Percentiles rank a stretch among this genome's conserved stretches.
These are phyloP conservation scores for Pseudogymnoascus pannorum DNA, from an alignment of 2,329 filamentous ascomycete species.

Conservation along the genomic window DNA sequence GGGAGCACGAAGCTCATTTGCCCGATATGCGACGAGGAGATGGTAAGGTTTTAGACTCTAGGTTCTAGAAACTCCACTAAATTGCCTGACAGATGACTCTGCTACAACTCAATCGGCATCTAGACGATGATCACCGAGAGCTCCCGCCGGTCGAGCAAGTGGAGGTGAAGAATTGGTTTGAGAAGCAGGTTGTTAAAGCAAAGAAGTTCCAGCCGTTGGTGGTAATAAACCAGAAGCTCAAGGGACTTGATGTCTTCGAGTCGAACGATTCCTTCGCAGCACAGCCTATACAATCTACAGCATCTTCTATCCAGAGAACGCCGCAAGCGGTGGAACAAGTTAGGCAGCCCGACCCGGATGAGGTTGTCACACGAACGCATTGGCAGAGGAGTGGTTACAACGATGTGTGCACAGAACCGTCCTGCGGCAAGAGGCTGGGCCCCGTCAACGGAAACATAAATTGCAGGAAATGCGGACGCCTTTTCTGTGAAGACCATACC, in stretches of 20 bases:
- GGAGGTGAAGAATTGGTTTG: slow-evolving; percentile 74
- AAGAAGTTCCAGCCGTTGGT: slow-evolving; percentile 69
- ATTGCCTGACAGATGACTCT: slow-evolving; percentile 64
- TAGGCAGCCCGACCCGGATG: slow-evolving; percentile 63
- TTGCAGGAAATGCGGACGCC: slow-evolving; percentile 81
- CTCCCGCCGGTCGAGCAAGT: slow-evolving; percentile 66
- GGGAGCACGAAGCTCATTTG: slow-evolving; percentile 69
- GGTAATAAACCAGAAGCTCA: slow-evolving; percentile 67
- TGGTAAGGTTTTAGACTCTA: slow-evolving; percentile 51
- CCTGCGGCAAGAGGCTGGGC: slow-evolving; percentile 73
- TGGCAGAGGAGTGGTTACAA: slow-evolving; percentile 74
- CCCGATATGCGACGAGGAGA: slow-evolving; percentile 97
- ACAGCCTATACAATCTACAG: slow-evolving; percentile 25
- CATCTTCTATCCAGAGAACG: slow-evolving; percentile 26
- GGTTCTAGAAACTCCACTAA: not conserved
- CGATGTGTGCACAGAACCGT: slow-evolving; percentile 80
- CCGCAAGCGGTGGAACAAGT: slow-evolving; percentile 14
- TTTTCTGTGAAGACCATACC: slow-evolving; percentile 96
- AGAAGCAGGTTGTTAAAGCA: slow-evolving; percentile 66
- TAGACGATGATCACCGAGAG: slow-evolving; percentile 67
- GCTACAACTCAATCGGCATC: slow-evolving; percentile 80
- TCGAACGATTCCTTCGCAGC: slow-evolving; percentile 52
- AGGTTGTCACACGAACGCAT: slow-evolving; percentile 77
- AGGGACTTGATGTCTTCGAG: slow-evolving; percentile 68
- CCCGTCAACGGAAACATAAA: slow-evolving; percentile 79